These are phyloP conservation scores for Hibiscus mutabilis DNA, from an alignment of 345 rosid species.

Conservation along the genomic window DNA sequence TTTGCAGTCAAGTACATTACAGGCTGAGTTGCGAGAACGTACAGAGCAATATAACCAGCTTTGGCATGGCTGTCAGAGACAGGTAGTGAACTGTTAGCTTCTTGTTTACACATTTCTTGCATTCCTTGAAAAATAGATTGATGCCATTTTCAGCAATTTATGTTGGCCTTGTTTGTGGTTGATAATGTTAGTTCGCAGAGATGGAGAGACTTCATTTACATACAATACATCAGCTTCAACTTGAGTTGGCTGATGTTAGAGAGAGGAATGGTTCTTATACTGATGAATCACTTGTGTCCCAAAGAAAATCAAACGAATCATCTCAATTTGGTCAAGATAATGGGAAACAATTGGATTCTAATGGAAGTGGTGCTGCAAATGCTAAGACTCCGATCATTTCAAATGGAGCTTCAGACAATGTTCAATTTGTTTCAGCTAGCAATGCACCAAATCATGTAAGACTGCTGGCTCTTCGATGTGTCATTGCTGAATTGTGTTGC, in stretches of 20 bases:
- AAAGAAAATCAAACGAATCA: slow-evolving; percentile 39
- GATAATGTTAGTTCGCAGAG: slow-evolving; percentile 60
- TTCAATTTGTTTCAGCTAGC: slow-evolving; percentile 37
- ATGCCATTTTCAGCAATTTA: neutral
- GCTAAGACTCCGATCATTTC: slow-evolving; percentile 28
- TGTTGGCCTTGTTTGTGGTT: slow-evolving; percentile 16
- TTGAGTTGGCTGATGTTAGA: slow-evolving; percentile 67
- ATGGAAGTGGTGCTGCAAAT: slow-evolving; percentile 31
- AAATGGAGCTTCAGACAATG: slow-evolving; percentile 46
- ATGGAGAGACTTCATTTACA: slow-evolving; percentile 36
- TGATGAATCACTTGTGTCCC: slow-evolving; percentile 42
- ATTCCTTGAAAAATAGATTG: neutral
- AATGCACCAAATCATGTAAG: slow-evolving; percentile 50
- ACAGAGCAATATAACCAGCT: slow-evolving; percentile 86
- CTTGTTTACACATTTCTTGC: neutral
- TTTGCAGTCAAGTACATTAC: slow-evolving; percentile 68
- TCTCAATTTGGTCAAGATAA: slow-evolving; percentile 49
- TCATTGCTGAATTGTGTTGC: neutral
- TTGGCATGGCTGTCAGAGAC: slow-evolving; percentile 90
- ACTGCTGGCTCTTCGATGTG: slow-evolving; percentile 1
- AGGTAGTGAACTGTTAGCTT: slow-evolving; percentile 43
- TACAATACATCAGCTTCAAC: slow-evolving; percentile 81
- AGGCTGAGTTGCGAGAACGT: slow-evolving; percentile 73
- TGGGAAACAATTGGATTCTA: slow-evolving; percentile 46
- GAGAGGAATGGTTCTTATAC: slow-evolving; percentile 57